These are phyloP conservation scores for Sungouiozyma intestinalis DNA, from an alignment of 805 yeast genomes.

Conservation along the genomic window DNA sequence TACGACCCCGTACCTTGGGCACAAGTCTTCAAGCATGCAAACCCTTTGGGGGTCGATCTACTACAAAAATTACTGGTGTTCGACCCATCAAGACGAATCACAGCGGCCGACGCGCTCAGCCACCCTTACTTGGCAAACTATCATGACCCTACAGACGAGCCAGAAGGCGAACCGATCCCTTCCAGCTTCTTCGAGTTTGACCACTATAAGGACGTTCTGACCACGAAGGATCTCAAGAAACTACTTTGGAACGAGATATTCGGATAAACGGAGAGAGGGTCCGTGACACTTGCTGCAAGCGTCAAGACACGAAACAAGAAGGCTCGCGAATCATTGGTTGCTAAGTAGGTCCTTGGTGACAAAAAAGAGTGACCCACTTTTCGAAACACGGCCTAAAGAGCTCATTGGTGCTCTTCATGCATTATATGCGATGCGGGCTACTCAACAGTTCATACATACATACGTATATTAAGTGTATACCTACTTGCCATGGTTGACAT, in stretches of 20 bases:
- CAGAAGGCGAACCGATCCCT: conserved; percentile 72
- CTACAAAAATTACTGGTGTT: conserved; percentile 64
- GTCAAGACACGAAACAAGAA: too few species aligned
- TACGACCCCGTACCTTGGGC: conserved; percentile 23
- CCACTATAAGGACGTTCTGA: conserved; percentile 65
- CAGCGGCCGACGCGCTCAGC: conserved; percentile 71
- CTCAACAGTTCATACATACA: too few species aligned
- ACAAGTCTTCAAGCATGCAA: conserved; percentile 37
- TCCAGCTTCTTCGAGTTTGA: conserved; percentile 87
- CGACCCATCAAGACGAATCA: conserved; percentile 72
- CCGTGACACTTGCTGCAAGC: too few species aligned
- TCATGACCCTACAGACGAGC: conserved; percentile 94
- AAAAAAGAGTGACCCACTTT: too few species aligned
- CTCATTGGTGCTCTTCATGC: too few species aligned
- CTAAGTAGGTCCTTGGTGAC: too few species aligned
- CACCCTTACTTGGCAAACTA: conserved; percentile 84
- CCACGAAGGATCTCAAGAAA: conserved; percentile 64
- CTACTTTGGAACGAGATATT: conserved; percentile 70
- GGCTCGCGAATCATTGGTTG: neutral
- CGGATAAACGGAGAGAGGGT: conserved; percentile 3
- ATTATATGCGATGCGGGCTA: too few species aligned
- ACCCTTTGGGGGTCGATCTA: conserved; percentile 60
- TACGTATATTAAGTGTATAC: too few species aligned
- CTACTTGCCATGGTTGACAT: too few species aligned
- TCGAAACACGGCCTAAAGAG: too few species aligned